A percentile compares a stretch with the other conserved stretches of the same genome.
Evolutionary conservation across 306 rosid species (phyloP).

Genomic region (Trifolium subterraneum): DNA sequence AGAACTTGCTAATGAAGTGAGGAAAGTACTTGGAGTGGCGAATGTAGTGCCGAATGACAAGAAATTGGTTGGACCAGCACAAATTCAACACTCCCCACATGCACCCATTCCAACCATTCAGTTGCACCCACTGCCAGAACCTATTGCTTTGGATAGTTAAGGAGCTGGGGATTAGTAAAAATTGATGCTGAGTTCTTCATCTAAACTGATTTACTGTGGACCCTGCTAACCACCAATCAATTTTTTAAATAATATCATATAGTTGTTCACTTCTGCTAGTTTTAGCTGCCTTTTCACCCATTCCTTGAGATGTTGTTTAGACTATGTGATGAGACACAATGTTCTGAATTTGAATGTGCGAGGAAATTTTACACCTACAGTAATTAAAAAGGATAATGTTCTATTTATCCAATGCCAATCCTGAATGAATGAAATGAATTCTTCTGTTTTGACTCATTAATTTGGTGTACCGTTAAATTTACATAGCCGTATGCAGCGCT

Average conservation of each 20-base stretch:
- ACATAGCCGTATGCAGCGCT: too few relatives aligned
- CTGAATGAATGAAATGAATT: neutral
- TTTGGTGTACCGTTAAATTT: neutral
- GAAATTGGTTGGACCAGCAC: constrained; percentile 48
- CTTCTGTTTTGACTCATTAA: neutral
- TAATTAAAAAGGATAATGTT: neutral
- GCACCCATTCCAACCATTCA: constrained; percentile 61
- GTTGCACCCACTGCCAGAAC: constrained; percentile 73
- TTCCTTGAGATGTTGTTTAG: constrained; percentile 31
- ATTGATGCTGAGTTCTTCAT: constrained; percentile 23
- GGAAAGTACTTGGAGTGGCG: constrained; percentile 72
- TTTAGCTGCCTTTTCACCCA: constrained; percentile 23
- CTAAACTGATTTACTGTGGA: constrained; percentile 34
- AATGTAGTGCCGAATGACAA: constrained; percentile 59
- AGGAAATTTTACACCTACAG: neutral
- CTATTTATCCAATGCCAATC: constrained; percentile 6
- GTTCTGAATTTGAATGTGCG: constrained; percentile 8
- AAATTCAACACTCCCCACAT: constrained; percentile 58
- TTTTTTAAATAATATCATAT: neutral
- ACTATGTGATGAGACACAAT: constrained; percentile 1
- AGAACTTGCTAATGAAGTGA: constrained; percentile 91
- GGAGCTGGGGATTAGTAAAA: constrained; percentile 13
- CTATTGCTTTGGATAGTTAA: constrained; percentile 69
- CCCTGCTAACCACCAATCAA: constrained; percentile 46
- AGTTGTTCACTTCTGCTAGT: constrained; percentile 15